Base-by-base conservation (phyloP, 257 asterid genomes). In the Ilex asprella region DNA sequence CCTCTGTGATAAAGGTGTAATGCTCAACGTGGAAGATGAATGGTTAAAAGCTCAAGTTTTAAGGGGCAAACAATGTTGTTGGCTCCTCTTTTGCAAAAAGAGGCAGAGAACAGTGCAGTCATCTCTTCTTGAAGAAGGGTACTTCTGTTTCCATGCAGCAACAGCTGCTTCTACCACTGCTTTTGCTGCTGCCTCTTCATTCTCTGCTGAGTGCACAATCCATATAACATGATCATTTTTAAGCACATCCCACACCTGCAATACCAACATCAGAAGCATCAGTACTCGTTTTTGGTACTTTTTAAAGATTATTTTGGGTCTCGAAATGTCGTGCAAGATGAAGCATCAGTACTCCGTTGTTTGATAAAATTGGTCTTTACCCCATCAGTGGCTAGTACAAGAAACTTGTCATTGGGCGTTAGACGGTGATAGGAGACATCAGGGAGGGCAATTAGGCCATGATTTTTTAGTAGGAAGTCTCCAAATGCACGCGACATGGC, bases 401-500 rank as follows among this genome's bases (percentile, higher is more conserved):
- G 83, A 63, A 88, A 91, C 61, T 62, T 75, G 13, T 91, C 95
- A 1, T 81, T 72, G n/a, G 73, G 74, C 44, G 88, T 73, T 27
- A 91, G 21, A 14, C 62, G 83, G 59, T 75, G 90, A 72, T 75
- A 69, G 32, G 84, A 69, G 39, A 88, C 78, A 8, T 86, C 90
- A 5, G 98, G 98, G 31, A 59, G 54, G 68, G 94, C 74, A 56
- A 86, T 88, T 11, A 91, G 52, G 39, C 96, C 96, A 46, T 84
- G 78, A 39, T 67, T 59, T 66, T 91, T 91, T 1, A 88, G 88
- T 53, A 81, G 54, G 3, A 88, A 88, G 64, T 91, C 98, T 2
- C 96, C 96, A 5, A 88, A 86, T 30, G 94, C 91, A 13, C 90
- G 78, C 13, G 98, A 84, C 94, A 88, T 91, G 60, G 98, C 98